Base-by-base conservation (phyloP, 129 eudicot genomes). In the Apium graveolens region DNA sequence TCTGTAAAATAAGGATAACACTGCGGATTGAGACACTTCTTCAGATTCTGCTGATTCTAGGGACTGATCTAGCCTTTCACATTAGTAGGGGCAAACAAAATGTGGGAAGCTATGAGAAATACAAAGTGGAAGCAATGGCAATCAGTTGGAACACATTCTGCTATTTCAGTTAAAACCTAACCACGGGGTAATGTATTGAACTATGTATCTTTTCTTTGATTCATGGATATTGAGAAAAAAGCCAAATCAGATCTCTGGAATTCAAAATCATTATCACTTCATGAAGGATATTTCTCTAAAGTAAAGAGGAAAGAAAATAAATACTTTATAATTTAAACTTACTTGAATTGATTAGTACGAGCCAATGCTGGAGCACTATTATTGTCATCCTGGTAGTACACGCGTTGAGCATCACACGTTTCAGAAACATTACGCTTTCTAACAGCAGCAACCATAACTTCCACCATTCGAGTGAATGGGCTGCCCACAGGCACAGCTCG, bases 391-490 rank as follows among this genome's bases (percentile, higher is more conserved):
- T 86, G 87, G 26, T 77, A 24, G 73, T 68, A 84, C 31, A 87
- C 12, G 11, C 79, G 79, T 1, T 20, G 45, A 38, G 46, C 77
- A 13, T 44, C 73, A 16, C 26, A 20, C 31, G 18, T 65, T 73
- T 29, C 76, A 7, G 75, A 34, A 80, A 87, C 14, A 17, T 57
- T 45, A 46, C 96, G 82, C 77, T 90, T 88, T 74, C 69, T 83
- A 27, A 34, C 57, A 5, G 92, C 92, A 21, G 92, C 91, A 68
- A 83, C 88, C 29, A 85, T 21, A 75, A 90, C 96, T 48, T 83
- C 91, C 1, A 87, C 88, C 78, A 90, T 86, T 86, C 88, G 81
- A 18, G 89, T 88, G 48, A 88, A 81, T 35, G 96, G 96, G 74
- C 92, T 88, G 39, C 92, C 89, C 11, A 88, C 89, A 11, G 84